Evolutionary conservation across 768 basidiomycete species (phyloP), one percentile per base, ranked within the genome.

Genomic region (Hygrocybe coccinea): DNA sequence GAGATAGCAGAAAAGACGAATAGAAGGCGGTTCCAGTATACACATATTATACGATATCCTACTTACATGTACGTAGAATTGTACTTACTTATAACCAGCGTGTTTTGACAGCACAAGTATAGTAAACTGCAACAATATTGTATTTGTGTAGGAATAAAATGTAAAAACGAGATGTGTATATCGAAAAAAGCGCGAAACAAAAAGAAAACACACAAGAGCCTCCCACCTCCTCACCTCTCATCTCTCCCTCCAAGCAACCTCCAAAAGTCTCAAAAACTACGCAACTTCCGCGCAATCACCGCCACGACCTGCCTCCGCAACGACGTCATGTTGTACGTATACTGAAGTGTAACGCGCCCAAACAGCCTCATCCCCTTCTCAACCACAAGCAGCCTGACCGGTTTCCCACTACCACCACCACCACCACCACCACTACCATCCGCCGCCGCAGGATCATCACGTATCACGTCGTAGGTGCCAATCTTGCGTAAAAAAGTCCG

Each of bases 401-500:
- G 67, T 14, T 38, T 29, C n/a, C n/a, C n/a, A n/a, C n/a, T n/a
- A n/a, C n/a, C n/a, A n/a, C n/a, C n/a, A n/a, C n/a, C n/a, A n/a
- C n/a, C n/a, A n/a, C n/a, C n/a, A n/a, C n/a, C n/a, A n/a, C n/a
- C n/a, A n/a, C n/a, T n/a, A 6, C 64, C 69, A 33, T 65, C 59
- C 46, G 55, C n/a, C n/a, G n/a, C n/a, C n/a, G n/a, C n/a, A n/a
- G n/a, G n/a, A n/a, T n/a, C 53, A 24, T 65, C 60, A 5, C 55
- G 54, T 0, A 71, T 57, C 14, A 77, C 67, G 50, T 76, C 74
- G 57, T 77, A 77, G 15, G 60, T 62, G 0, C 78, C 77, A 4
- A 19, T 41, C 38, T 41, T 41, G 38, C 38, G 38, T 11, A 41
- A 14, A 41, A 15, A 41, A 58, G 78, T 76, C 56, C 78, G 76